Evolutionary conservation across 371 early-diverging fungal species (phyloP).

Genomic region (Rhizoclosmatium hyalinum): DNA sequence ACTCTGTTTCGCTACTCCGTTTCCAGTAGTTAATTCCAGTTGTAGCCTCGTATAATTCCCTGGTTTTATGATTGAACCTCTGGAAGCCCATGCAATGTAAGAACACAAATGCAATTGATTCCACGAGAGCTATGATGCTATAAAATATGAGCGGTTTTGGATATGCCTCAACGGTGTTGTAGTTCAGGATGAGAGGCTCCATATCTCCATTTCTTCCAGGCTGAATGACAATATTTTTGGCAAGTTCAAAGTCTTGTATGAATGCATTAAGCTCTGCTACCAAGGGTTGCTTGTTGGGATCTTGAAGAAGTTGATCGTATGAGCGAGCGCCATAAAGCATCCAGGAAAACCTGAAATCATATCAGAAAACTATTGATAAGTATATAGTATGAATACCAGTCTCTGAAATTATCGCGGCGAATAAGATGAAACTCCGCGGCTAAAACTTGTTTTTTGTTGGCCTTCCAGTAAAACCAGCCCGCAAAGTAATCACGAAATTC

Average conservation of each 20-base stretch:
- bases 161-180: conserved; percentile 71
- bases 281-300: conserved; percentile 4
- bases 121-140: conserved; percentile 32
- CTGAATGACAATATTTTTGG: conserved; percentile 52
- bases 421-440: conserved; percentile 31
- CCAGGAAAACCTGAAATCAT: conserved; percentile 9
- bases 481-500: conserved; percentile 15
- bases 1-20: background rate
- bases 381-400: conserved; percentile 19
- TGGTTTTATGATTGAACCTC: background rate
- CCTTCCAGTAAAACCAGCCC: conserved; percentile 39
- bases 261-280: conserved; percentile 23
- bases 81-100: conserved; percentile 8
- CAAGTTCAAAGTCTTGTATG: conserved; percentile 45
- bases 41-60: background rate
- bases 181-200: conserved; percentile 59
- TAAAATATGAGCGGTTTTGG: conserved; percentile 72
- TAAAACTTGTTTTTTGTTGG: conserved; percentile 23
- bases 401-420: conserved; percentile 30
- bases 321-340: conserved; percentile 1
- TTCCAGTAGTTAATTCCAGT: conserved; percentile 54
- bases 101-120: conserved; percentile 9
- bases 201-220: conserved; percentile 65
- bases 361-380: background rate
- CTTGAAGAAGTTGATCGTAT: background rate